Evolutionary conservation across 2,329 filamentous ascomycete genomes (phyloP).

Genomic region (Cadophora luteo-olivacea): DNA sequence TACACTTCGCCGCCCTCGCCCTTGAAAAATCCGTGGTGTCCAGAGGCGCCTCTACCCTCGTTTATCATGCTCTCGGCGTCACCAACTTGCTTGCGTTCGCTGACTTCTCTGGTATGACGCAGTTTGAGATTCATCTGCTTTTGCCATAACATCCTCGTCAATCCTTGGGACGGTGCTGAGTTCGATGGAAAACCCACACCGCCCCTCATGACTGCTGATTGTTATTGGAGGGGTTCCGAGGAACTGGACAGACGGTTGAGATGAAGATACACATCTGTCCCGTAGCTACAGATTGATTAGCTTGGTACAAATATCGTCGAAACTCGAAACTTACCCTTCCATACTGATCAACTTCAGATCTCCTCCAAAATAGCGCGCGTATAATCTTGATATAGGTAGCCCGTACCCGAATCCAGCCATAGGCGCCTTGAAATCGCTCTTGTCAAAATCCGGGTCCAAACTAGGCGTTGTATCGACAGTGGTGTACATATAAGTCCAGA

Average conservation of each 20-base stretch:
- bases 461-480: slow-evolving; percentile 96
- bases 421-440: slow-evolving; percentile 98
- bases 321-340: slow-evolving; percentile 78
- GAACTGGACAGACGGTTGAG: slow-evolving; percentile 94
- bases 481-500: slow-evolving; percentile 99
- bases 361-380: slow-evolving; percentile 96
- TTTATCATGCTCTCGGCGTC: slow-evolving; percentile 83
- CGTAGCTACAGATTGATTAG: slow-evolving; percentile 68
- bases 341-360: slow-evolving; percentile 98
- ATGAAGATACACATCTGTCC: slow-evolving; percentile 97
- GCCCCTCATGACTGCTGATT: slow-evolving; percentile 81
- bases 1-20: slow-evolving; percentile 44
- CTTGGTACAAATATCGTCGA: not conserved
- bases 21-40: slow-evolving; percentile 44
- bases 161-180: slow-evolving; percentile 62
- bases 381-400: slow-evolving; percentile 89
- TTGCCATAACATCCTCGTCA: slow-evolving; percentile 60
- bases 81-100: slow-evolving; percentile 87
- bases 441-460: slow-evolving; percentile 96
- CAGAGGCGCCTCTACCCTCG: slow-evolving; percentile 43
- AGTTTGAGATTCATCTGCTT: slow-evolving; percentile 69
- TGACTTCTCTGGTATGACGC: slow-evolving; percentile 72
- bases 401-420: slow-evolving; percentile 99
- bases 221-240: slow-evolving; percentile 95
- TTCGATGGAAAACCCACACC: slow-evolving; percentile 20